phyloP scores from a whole-genome alignment of 2,329 filamentous ascomycete genomes.

The Myriosclerotinia scirpicola region DNA sequence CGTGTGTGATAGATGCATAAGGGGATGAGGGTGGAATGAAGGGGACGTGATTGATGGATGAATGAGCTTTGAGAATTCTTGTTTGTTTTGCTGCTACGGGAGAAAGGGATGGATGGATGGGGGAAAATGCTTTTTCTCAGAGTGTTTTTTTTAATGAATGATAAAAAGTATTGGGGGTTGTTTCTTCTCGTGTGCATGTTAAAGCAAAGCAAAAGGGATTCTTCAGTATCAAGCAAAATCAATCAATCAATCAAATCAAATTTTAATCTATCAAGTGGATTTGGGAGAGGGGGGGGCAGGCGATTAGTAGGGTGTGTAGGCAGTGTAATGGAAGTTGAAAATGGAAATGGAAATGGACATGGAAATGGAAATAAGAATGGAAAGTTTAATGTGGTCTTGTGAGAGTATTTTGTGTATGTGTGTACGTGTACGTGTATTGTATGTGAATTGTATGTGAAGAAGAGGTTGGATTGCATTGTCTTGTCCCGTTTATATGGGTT shows the following conservation, averaged over 20 bases:
- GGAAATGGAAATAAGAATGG: not conserved
- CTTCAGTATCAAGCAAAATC: not conserved
- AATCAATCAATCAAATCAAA: slow-evolving; percentile 11
- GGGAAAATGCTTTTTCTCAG: slow-evolving; percentile 22
- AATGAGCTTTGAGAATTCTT: not conserved
- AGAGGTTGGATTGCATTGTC: too few relatives aligned
- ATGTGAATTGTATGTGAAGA: too few relatives aligned
- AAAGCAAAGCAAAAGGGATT: slow-evolving; percentile 8
- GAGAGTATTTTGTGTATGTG: too few relatives aligned
- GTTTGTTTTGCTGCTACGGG: slow-evolving; percentile 7
- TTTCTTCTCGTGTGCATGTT: not conserved
- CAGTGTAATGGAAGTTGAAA: not conserved
- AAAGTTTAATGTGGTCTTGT: too few relatives aligned
- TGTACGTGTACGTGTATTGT: too few relatives aligned
- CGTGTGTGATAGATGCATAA: slow-evolving; percentile 15
- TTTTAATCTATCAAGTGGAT: not conserved
- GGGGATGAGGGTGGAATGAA: not conserved
- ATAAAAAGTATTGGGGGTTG: slow-evolving; percentile 26
- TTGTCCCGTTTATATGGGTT: too few relatives aligned
- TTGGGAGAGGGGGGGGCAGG: not conserved
- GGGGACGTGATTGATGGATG: not conserved
- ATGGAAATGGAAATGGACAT: not conserved
- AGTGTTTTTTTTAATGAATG: slow-evolving; percentile 35
- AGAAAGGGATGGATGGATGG: slow-evolving; percentile 10
- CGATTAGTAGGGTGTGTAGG: not conserved